phyloP scores from a whole-genome alignment of 2,329 filamentous ascomycete species.

The Colletotrichum sp. region DNA sequence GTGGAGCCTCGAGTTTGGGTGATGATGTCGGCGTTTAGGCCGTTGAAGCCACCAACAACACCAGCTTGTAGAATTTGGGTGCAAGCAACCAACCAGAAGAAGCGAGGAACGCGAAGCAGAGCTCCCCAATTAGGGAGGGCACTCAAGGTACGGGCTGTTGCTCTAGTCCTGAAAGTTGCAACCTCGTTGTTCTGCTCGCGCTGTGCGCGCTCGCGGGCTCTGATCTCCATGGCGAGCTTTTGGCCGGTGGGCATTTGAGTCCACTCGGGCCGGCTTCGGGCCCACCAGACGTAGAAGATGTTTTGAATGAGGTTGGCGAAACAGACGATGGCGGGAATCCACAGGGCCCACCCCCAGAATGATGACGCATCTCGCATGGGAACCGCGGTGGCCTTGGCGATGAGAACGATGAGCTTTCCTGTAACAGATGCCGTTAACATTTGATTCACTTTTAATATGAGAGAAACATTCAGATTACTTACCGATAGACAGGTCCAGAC shows the following conservation, averaged over 20 bases:
- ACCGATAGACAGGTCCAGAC: conserved; percentile 27
- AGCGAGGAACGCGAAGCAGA: conserved; percentile 23
- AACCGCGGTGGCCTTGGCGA: conserved; percentile 28
- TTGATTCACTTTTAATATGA: not conserved
- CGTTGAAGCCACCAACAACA: conserved; percentile 23
- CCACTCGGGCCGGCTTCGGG: conserved; percentile 25
- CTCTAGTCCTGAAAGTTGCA: not conserved
- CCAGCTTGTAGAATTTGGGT: conserved; percentile 29
- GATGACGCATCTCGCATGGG: conserved; percentile 29
- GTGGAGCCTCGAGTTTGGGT: conserved; percentile 27
- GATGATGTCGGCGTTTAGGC: conserved; percentile 27
- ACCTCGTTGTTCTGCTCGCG: not conserved
- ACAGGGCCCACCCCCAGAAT: conserved; percentile 33
- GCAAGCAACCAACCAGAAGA: conserved; percentile 28
- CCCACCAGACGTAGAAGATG: conserved; percentile 29
- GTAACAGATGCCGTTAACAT: not conserved
- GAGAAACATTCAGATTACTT: not conserved
- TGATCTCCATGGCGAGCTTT: not conserved
- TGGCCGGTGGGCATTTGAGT: conserved; percentile 27
- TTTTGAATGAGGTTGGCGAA: conserved; percentile 25
- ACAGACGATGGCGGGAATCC: conserved; percentile 28
- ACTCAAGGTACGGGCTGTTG: not conserved
- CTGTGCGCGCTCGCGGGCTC: not conserved
- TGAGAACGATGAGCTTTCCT: conserved; percentile 27
- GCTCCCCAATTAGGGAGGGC: conserved; percentile 3